Evolutionary conservation across 148 eudicot genomes (phyloP).

Genomic region (Linanthus parryae): DNA sequence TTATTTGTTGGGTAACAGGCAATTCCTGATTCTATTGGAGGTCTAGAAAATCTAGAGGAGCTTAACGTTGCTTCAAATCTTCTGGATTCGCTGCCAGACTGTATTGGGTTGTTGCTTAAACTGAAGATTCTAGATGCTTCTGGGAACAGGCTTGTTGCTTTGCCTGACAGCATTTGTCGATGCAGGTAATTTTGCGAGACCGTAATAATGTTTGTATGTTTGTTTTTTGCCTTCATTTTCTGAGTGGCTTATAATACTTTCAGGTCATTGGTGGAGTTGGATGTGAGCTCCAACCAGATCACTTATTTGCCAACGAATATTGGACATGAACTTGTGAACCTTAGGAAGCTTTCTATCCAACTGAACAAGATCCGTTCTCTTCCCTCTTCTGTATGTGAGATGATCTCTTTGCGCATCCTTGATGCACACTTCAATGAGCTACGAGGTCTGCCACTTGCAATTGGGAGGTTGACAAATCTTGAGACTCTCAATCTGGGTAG

Average conservation of each 20-base stretch:
- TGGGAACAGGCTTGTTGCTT: constrained; percentile 72
- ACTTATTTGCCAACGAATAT: constrained; percentile 82
- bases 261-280: constrained; percentile 85
- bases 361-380: constrained; percentile 87
- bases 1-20: constrained; percentile 31
- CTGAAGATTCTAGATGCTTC: constrained; percentile 75
- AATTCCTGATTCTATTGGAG: constrained; percentile 85
- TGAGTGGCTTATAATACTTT: constrained; percentile 1
- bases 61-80: constrained; percentile 72
- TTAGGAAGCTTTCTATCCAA: constrained; percentile 47
- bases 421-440: constrained; percentile 93
- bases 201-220: not conserved
- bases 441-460: constrained; percentile 57
- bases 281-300: constrained; percentile 74
- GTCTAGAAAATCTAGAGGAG: constrained; percentile 78
- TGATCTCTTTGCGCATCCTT: constrained; percentile 59
- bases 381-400: constrained; percentile 80
- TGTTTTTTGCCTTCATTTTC: not conserved
- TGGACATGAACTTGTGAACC: constrained; percentile 60
- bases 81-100: constrained; percentile 73
- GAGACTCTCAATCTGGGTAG: constrained; percentile 64
- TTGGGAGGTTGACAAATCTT: constrained; percentile 67
- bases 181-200: constrained; percentile 56
- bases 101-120: constrained; percentile 67
- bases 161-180: constrained; percentile 78